Evolutionary conservation across 2,329 filamentous ascomycete species (phyloP), one percentile per base, ranked within the genome.

Genomic region (Cadophora sp.): DNA sequence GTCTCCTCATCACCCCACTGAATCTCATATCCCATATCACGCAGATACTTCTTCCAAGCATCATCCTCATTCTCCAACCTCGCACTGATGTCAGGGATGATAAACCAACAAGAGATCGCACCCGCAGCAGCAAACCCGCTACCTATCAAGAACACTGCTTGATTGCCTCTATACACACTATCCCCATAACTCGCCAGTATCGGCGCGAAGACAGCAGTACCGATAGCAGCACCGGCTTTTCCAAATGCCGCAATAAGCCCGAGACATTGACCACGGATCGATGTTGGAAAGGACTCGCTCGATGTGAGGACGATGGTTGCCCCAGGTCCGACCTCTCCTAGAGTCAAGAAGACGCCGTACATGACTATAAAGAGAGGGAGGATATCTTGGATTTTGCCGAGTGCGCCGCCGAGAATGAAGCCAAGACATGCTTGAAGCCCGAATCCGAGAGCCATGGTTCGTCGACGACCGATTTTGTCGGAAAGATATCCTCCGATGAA

Each of bases 381-480:
- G 1, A 86, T 74, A 0, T 62, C 78, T 70, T 84, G 81, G 51
- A 86, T 83, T 0, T 77, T 79, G 0, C 73, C 73, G 16, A 83
- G 78, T 0, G 84, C 83, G 3, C 83, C 83, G 1, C 84, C 84
- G 0, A 86, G 77, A 43, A 86, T 77, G 65, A 86, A 84, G 0
- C 84, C 85, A 11, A 86, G 77, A 24, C 82, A 68, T 2, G 80
- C 80, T 74, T 82, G 81, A 24, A 83, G 69, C 0, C 76, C 69
- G 62, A 85, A 86, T 0, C 84, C 84, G 1, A 86, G 75, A 0
- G 82, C 80, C 83, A 86, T 85, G 1, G 82, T 86, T 72, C 83
- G 78, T 34, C 81, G 79, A 2, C 84, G 79, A 8, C 84, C 84
- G 34, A 86, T 84, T 40, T 76, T 80, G 69, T 86, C 84, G 37